Evolutionary conservation across 768 basidiomycete genomes (phyloP).

Genomic region (Kwoniella dendrophila): DNA sequence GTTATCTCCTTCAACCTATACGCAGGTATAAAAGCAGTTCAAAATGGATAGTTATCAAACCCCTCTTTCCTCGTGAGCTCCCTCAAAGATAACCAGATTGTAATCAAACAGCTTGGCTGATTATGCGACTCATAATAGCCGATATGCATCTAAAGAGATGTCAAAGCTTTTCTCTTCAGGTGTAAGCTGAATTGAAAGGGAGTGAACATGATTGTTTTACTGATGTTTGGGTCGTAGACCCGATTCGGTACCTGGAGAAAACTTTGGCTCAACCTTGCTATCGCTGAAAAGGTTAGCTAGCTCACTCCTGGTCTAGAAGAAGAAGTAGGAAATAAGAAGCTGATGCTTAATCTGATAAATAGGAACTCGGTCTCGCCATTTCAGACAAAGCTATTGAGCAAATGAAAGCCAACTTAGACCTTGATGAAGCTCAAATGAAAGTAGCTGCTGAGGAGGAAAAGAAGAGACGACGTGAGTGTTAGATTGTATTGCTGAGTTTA

Average conservation of each 20-base stretch:
- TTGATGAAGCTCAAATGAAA: slow-evolving; percentile 87
- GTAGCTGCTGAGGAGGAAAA: slow-evolving; percentile 93
- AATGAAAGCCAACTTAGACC: slow-evolving; percentile 88
- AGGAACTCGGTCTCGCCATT: slow-evolving; percentile 84
- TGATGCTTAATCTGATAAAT: slow-evolving; percentile 3
- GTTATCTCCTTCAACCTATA: background rate
- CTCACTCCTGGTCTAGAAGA: background rate
- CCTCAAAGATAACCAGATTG: background rate
- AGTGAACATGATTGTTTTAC: background rate
- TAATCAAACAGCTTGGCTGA: background rate
- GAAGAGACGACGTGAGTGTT: slow-evolving; percentile 71
- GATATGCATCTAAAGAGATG: slow-evolving; percentile 99
- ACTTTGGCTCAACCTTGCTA: slow-evolving; percentile 94
- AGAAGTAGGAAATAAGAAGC: background rate
- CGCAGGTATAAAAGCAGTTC: background rate
- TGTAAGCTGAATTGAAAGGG: slow-evolving; percentile 60
- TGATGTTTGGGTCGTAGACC: slow-evolving; percentile 65
- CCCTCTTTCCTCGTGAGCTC: slow-evolving; percentile 55
- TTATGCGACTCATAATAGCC: slow-evolving; percentile 60
- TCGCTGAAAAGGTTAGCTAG: slow-evolving; percentile 72
- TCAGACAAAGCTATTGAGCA: slow-evolving; percentile 87
- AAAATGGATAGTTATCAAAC: slow-evolving; percentile 57
- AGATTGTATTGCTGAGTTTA: background rate
- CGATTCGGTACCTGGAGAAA: slow-evolving; percentile 93
- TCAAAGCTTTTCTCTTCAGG: slow-evolving; percentile 91